Evolutionary conservation across 192 early-diverging fungal genomes (phyloP), one percentile per base, ranked within the genome.

Genomic region (Entrophospora sp.): DNA sequence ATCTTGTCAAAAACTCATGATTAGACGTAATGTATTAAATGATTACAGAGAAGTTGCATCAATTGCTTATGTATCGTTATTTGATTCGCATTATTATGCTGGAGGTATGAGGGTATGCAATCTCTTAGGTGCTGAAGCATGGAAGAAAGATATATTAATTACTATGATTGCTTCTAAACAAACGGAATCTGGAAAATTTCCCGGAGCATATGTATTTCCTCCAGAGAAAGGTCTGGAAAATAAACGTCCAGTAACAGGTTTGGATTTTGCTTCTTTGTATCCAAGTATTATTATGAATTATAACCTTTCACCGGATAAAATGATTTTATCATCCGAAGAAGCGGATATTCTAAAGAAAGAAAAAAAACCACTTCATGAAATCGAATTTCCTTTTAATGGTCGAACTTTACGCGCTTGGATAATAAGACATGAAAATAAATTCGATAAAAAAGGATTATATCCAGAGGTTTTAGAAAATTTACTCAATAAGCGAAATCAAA

Each of bases 231-330:
- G 51, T n/a, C 2, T 25, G 5, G 51, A 53, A 27, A 31, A 18
- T 0, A 25, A 27, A 27, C 20, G 51, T 16, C 22, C 51, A 9
- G 51, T 53, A 2, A 59, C 37, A n/a, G 37, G 35, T 18, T 22
- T 59, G 57, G 20, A 59, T 40, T 59, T 59, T 59, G 57, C 20
- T 38, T 59, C 57, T 59, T 59, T 59, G 38, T 59, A 59, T 37
- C 57, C 35, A 36, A 59, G 51, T 2, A 18, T 53, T 24, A 53
- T 53, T 4, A 53, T 53, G 27, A 10, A 5, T 53, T 53, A 53
- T 24, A 53, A 53, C 12, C 9, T 25, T 24, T 53, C 51, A 25
- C 24, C 51, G 12, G 51, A 53, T 30, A 53, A 52, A 53, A 53
- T 53, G 6, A 53, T 53, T 25, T 24, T 53, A 53, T 25, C 24